Conservation (phyloP, 2,329 filamentous ascomycete species). For the Neonectria sp. region DNA sequence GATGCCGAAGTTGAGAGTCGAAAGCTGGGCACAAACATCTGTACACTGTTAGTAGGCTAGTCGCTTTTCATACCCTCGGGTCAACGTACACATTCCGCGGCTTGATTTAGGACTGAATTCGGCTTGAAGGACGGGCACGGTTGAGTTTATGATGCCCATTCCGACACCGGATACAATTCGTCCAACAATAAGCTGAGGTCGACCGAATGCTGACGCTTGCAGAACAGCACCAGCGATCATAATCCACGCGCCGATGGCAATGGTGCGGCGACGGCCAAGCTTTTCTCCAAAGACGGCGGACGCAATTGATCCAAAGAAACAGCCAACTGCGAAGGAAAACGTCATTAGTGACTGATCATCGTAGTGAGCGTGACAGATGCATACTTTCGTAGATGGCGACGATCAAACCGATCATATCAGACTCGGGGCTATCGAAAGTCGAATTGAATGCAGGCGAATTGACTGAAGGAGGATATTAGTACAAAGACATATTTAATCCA, state of each 20-base stretch:
- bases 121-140: conserved; percentile 60
- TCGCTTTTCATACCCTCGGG: background rate
- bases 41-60: background rate
- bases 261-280: conserved; percentile 60
- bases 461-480: conserved; percentile 46
- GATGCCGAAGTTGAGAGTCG: conserved; percentile 63
- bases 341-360: background rate
- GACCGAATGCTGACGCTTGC: conserved; percentile 60
- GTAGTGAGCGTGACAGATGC: background rate
- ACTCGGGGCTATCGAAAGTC: conserved; percentile 57
- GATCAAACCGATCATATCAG: conserved; percentile 61
- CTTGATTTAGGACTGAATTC: conserved; percentile 59
- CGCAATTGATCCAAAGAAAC: conserved; percentile 47
- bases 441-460: conserved; percentile 57
- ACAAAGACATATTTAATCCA: conserved; percentile 18
- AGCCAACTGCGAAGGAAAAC: conserved; percentile 41
- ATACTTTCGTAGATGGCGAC: conserved; percentile 61
- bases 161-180: conserved; percentile 64
- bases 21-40: conserved; percentile 63
- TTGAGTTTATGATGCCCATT: conserved; percentile 62
- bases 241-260: conserved; percentile 59
- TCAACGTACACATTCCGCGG: conserved; percentile 50
- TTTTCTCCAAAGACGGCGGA: conserved; percentile 59
- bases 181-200: conserved; percentile 61
- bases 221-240: conserved; percentile 63